These are phyloP conservation scores for Periconia sp. DNA, from an alignment of 2,329 filamentous ascomycete species.

Conservation along the genomic window DNA sequence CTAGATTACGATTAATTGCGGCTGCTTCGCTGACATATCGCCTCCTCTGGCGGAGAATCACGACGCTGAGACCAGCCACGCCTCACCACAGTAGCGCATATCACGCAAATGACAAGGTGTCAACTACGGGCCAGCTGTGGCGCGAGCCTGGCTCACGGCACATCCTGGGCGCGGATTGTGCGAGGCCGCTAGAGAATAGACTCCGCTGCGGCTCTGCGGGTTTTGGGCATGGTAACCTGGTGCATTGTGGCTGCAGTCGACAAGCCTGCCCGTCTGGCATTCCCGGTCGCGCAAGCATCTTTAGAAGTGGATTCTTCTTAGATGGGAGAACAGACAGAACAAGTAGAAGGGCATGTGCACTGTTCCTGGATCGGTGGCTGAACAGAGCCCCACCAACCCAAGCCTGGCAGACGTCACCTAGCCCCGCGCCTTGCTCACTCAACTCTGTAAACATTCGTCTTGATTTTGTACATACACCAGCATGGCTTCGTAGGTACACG, in stretches of 20 bases:
- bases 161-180: no score
- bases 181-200: no score
- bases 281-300: no score
- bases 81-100: constrained; percentile 23
- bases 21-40: constrained; percentile 38
- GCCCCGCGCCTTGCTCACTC: constrained; percentile 22
- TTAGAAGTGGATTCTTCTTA: no score
- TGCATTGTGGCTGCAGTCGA: no score
- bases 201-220: no score
- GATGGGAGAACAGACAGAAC: no score
- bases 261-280: no score
- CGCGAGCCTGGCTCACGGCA: constrained; percentile 45
- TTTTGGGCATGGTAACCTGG: no score
- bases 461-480: constrained; percentile 8
- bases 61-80: constrained; percentile 33
- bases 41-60: constrained; percentile 18
- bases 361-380: constrained; percentile 6
- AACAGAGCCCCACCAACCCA: constrained; percentile 5
- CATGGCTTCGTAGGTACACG: constrained; percentile 35
- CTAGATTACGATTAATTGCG: constrained; percentile 41
- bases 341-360: no score
- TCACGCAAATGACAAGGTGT: constrained; percentile 13
- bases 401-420: constrained; percentile 11
- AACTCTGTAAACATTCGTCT: constrained; percentile 19
- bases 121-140: constrained; percentile 28